A percentile compares a stretch with the other conserved stretches of the same genome.
These are phyloP conservation scores for Phytophthora aleatoria DNA, from an alignment of 352 stramenopile genomes.

Conservation along the genomic window DNA sequence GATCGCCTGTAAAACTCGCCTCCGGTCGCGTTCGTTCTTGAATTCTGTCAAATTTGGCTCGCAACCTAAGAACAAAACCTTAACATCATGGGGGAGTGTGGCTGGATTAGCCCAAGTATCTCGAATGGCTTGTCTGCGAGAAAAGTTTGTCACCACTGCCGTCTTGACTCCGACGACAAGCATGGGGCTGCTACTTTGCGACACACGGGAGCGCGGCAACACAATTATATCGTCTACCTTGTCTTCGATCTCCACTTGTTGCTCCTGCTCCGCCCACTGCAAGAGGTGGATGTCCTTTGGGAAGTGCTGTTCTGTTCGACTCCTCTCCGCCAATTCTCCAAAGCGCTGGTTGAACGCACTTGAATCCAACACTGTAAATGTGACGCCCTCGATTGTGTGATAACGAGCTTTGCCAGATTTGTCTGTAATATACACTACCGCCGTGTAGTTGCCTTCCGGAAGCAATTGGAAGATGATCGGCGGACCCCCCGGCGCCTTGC, in stretches of 20 bases:
- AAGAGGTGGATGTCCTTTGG: conserved; percentile 21
- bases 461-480: conserved; percentile 14
- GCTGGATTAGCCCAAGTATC: conserved; percentile 40
- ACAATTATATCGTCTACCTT: conserved; percentile 3
- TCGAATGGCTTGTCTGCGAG: conserved; percentile 45
- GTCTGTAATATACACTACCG: conserved; percentile 21
- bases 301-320: conserved; percentile 24
- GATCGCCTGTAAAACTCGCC: conserved; percentile 20
- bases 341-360: conserved; percentile 6
- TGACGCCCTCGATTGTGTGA: conserved; percentile 1
- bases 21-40: conserved; percentile 5
- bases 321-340: conserved; percentile 7
- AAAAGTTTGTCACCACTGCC: conserved; percentile 34
- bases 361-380: conserved; percentile 21
- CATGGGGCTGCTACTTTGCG: conserved; percentile 5
- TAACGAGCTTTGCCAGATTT: background rate
- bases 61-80: conserved; percentile 42
- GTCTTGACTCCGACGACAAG: conserved; percentile 55
- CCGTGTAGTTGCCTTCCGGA: conserved; percentile 28
- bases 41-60: conserved; percentile 18
- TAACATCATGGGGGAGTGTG: conserved; percentile 25
- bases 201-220: background rate
- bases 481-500: conserved; percentile 5
- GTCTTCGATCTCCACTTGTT: background rate
- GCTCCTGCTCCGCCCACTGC: conserved; percentile 20